phyloP scores from a whole-genome alignment of 768 basidiomycete species.

The Sporobolomyces roseus region DNA sequence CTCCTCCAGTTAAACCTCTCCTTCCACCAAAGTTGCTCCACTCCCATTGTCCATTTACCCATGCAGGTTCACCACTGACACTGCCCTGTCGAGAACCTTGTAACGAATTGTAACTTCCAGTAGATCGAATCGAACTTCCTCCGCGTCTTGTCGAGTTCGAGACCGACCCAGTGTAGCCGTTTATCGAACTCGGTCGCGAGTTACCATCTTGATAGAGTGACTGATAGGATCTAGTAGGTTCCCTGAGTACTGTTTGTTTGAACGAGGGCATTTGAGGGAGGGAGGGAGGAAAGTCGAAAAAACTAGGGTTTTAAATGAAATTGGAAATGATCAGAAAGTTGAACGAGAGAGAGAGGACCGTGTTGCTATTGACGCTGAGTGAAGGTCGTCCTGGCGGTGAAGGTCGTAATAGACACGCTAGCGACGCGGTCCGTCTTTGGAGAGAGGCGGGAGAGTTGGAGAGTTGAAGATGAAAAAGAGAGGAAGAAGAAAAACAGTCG shows the following conservation, averaged over 20 bases:
- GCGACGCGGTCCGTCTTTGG: too few relatives aligned
- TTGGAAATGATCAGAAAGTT: too few relatives aligned
- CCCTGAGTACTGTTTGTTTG: constrained; percentile 27
- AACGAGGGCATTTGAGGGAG: constrained; percentile 1
- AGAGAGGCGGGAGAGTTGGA: too few relatives aligned
- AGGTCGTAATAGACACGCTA: too few relatives aligned
- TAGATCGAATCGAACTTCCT: constrained; percentile 20
- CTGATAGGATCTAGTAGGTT: constrained; percentile 27
- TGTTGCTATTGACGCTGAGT: too few relatives aligned
- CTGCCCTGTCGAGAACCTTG: neutral
- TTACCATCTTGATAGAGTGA: constrained; percentile 17
- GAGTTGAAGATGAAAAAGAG: too few relatives aligned
- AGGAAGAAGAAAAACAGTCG: too few relatives aligned
- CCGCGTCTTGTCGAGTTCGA: neutral
- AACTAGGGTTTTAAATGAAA: too few relatives aligned
- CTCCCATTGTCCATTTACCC: constrained; percentile 30
- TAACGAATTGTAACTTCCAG: neutral
- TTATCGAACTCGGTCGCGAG: constrained; percentile 8
- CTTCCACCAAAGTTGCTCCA: constrained; percentile 30
- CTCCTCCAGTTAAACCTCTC: constrained; percentile 26
- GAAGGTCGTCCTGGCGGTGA: too few relatives aligned
- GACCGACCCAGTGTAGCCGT: neutral
- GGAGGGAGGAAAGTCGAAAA: too few relatives aligned
- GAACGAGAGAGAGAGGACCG: too few relatives aligned
- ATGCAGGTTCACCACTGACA: neutral